Evolutionary conservation across 2,329 filamentous ascomycete species (phyloP).

Genomic region (Phaeosphaeria sp.): DNA sequence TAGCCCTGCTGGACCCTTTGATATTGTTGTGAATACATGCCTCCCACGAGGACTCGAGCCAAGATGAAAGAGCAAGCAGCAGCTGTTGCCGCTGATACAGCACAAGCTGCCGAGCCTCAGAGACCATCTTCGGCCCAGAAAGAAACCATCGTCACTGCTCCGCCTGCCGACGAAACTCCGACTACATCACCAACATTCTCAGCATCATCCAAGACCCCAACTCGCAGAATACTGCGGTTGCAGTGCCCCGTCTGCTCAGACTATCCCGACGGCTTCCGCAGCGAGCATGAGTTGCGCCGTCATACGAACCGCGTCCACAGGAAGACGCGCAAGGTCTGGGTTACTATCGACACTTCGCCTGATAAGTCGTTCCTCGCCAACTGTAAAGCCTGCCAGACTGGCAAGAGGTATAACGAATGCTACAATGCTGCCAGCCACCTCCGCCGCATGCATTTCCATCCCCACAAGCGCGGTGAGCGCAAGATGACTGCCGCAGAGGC

Average conservation of each 20-base stretch:
- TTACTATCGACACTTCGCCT: slow-evolving; percentile 67
- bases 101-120: slow-evolving; percentile 30
- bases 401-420: slow-evolving; percentile 86
- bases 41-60: slow-evolving; percentile 41
- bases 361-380: slow-evolving; percentile 72
- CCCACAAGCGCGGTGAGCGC: slow-evolving; percentile 61
- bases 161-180: slow-evolving; percentile 31
- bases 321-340: slow-evolving; percentile 66
- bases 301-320: slow-evolving; percentile 71
- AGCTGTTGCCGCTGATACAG: slow-evolving; percentile 29
- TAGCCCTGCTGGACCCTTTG: slow-evolving; percentile 19
- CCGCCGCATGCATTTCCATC: slow-evolving; percentile 85
- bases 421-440: slow-evolving; percentile 95
- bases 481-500: slow-evolving; percentile 65
- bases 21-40: slow-evolving; percentile 33
- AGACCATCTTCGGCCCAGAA: slow-evolving; percentile 31
- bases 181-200: slow-evolving; percentile 43
- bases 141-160: slow-evolving; percentile 40
- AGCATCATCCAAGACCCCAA: slow-evolving; percentile 34
- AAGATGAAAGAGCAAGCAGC: slow-evolving; percentile 43
- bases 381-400: slow-evolving; percentile 80
- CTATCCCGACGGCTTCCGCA: slow-evolving; percentile 80
- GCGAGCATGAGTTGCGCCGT: slow-evolving; percentile 73
- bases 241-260: slow-evolving; percentile 72
- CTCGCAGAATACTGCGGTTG: slow-evolving; percentile 42